Evolutionary conservation across 2,329 filamentous ascomycete species (phyloP), one percentile per base, ranked within the genome.

Genomic region (Biscogniauxia mediterranea): DNA sequence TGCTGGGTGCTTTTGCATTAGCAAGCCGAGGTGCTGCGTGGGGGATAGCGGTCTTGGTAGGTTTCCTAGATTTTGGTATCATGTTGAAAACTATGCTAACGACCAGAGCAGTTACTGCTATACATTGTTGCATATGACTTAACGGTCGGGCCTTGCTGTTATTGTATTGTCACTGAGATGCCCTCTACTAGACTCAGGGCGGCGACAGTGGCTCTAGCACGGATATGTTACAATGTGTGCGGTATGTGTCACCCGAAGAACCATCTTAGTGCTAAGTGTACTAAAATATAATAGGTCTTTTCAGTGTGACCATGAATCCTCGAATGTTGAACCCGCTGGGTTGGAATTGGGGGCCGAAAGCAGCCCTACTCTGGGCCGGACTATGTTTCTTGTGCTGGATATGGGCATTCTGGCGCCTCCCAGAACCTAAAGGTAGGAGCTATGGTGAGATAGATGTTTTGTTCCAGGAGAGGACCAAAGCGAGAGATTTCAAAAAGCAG

Each of bases 351-450:
- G 61, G 55, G 5, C 58, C 57, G 5, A 60, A 61, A 25, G 32
- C 32, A 21, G 52, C 61, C 7, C 55, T 64, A 13, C 57, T 64
- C 6, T 60, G 57, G 59, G 59, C 57, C 17, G 55, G 55, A 11
- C 32, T 61, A 5, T 62, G 63, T 42, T 57, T 59, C 46, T 25
- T 26, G 3, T 64, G 60, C 51, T 59, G 57, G 42, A 11, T 46
- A n/a, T 64, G 63, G 63, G 58, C 63, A 11, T 61, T 61, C 52
- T 60, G 51, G 15, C 54, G 63, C 46, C 56, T 64, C 21, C 63
- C 58, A 9, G 63, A 64, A 50, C 58, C 58, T 15, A 64, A 59
- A 56, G 58, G 54, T 11, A 56, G 63, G 46, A 61, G 26, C 26
- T 56, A 42, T 23, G 61, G 50, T 11, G 63, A 63, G 38, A 25